Base-by-base conservation (phyloP, 768 basidiomycete genomes). In the Gloeophyllum trabeum region DNA sequence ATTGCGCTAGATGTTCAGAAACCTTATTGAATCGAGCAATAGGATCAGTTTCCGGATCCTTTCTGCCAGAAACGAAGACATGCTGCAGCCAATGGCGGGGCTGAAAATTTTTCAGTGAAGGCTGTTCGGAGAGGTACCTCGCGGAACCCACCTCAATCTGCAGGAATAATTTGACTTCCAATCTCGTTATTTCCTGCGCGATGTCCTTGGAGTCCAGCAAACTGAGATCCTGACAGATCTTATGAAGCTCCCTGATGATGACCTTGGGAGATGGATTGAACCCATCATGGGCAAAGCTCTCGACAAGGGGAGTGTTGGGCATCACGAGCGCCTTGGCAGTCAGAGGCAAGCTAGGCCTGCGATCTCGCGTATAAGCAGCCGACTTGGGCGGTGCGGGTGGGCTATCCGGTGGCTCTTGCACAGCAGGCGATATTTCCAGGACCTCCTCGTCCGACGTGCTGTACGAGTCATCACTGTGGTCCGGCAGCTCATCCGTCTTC, bases 81-180 rank as follows among this genome's bases (percentile, higher is more conserved):
- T 84, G 88, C 39, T 80, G 70, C 18, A 94, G 69, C 80, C 90
- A 89, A 55, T 94, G 81, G 40, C 91, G 75, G 20, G 91, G 88
- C 89, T 93, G 10, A 37, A 12, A 37, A 21, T 7, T 37, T 21
- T 10, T 37, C 36, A 12, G 20, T 21, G 20, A 21, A 21, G 20
- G 20, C 10, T 37, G 36, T 7, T 19, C 36, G n/a, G n/a, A n/a
- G n/a, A n/a, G n/a, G n/a, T n/a, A n/a, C n/a, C n/a, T n/a, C n/a
- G n/a, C n/a, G 20, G 23, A 28, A 47, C 72, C 46, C 46, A 92
- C 91, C 69, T 84, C 69, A 42, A 96, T 92, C 39, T 69, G 65
- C 48, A 83, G 54, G 57, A 94, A 93, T 26, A 79, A 58, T 43
- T 67, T 68, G 47, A 73, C 76, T 53, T 83, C 79, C 32, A 82